Evolutionary conservation across 2,329 filamentous ascomycete genomes (phyloP).

Genomic region (Chaetomium sp.): DNA sequence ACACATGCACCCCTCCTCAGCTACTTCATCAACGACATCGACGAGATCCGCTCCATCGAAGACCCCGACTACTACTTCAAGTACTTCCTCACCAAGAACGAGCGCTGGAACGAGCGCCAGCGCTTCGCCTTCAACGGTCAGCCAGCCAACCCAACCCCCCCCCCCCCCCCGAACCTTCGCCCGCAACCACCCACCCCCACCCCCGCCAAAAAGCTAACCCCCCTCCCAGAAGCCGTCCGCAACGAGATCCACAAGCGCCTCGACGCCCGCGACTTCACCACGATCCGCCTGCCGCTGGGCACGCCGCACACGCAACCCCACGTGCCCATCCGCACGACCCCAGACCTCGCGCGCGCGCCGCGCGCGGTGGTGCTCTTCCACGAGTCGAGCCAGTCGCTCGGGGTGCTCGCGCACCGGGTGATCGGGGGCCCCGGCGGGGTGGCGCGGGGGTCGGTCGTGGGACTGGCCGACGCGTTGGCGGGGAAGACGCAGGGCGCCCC

Average conservation of each 20-base stretch:
- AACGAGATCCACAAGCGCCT: conserved; percentile 65
- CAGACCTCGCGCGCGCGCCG: conserved; percentile 56
- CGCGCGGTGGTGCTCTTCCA: conserved; percentile 76
- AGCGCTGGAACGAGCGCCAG: conserved; percentile 76
- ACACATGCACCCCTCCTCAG: conserved; percentile 46
- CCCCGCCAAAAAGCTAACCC: conserved; percentile 5
- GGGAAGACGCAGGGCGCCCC: too few relatives aligned
- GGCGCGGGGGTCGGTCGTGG: conserved; percentile 67
- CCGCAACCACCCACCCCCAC: background rate
- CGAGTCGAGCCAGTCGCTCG: conserved; percentile 70
- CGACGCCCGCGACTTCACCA: conserved; percentile 51
- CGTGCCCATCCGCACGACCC: conserved; percentile 66
- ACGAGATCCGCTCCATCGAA: conserved; percentile 71
- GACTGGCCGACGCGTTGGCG: background rate
- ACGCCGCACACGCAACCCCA: conserved; percentile 53
- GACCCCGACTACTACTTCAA: conserved; percentile 72
- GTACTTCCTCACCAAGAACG: conserved; percentile 71
- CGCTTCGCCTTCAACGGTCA: conserved; percentile 73
- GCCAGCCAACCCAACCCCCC: conserved; percentile 31
- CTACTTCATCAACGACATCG: conserved; percentile 75
- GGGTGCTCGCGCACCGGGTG: conserved; percentile 71
- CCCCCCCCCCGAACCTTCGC: too few relatives aligned
- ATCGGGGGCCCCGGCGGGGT: conserved; percentile 66
- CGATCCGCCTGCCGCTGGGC: conserved; percentile 62
- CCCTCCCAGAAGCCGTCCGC: conserved; percentile 60